Base-by-base conservation (phyloP, 2,329 filamentous ascomycete species). In the Iodosphaeria phyllophila region DNA sequence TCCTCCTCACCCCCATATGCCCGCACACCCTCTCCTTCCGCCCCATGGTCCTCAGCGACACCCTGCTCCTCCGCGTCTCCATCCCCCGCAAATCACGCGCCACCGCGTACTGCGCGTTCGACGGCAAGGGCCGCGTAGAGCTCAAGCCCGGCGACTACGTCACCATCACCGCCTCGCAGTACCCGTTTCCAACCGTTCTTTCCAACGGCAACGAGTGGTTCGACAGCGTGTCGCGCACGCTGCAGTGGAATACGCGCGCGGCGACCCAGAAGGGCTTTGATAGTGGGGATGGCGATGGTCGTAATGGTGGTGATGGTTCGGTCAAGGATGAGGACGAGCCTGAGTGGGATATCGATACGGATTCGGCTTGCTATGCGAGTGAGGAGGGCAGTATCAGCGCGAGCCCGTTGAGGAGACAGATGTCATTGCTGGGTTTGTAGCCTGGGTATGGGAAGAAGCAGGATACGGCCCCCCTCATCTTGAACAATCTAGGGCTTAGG, bases 11-110 rank as follows among this genome's bases (percentile, higher is more conserved):
- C 0, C 89, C 89, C 12, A 95, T 98, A 49, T 98, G 89, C 51
- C 89, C 89, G 6, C 89, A 98, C 46, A 95, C 86, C 0, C 63
- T 98, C 10, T 92, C 82, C 9, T 98, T 98, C 67, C 72, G 89
- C 7, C 89, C 89, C 17, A 95, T 98, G 89, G 78, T 98, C 6
- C 69, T 98, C 24, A 92, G 83, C 24, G 89, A 98, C 53, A 89
- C 79, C 28, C 80, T 93, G 61, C 73, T 84, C 10, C 68, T 98
- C 31, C 80, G 84, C 25, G 79, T 98, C 26, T 76, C 77, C 5
- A 74, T 98, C 8, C 89, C 89, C 1, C 64, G 65, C 33, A 72
- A 74, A 41, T 91, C 80, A 19, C 77, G 89, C 23, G 86, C 84
- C 10, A 92, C 83, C 0, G 89, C 89, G 1, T 93, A 93, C 58